Evolutionary conservation across 805 yeast genomes (phyloP), one percentile per base, ranked within the genome.

Genomic region (Saturnispora halmiae): DNA sequence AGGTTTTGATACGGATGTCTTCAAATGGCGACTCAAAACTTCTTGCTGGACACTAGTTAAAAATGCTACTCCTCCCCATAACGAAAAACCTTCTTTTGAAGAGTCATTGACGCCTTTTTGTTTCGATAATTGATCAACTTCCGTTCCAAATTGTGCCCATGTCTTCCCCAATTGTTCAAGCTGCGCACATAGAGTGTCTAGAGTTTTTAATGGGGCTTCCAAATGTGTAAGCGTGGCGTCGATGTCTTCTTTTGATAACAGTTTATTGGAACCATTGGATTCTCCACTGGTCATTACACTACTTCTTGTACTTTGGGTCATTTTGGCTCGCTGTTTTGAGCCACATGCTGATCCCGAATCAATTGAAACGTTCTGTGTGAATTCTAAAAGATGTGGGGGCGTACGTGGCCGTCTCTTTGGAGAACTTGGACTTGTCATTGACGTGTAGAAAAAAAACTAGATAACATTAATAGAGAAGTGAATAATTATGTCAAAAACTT

Each of bases 11-110:
- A 85, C 74, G 26, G 70, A 66, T n/a, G 65, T 53, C n/a, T 63
- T 59, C 2, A 85, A 56, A 34, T 77, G 60, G 40, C 75, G 64
- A 13, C 85, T 70, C 48, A 86, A 65, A 11, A 86, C 74, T 46
- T 77, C 79, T 46, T 82, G 81, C 54, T 84, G 92, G 55, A 83
- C 84, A 0, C 90, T 77, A 15, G 83, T 71, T 32, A 86, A 65
- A 52, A 74, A 77, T 50, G 83, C 88, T 41, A 86, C 63, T 0
- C 95, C 94, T 31, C 86, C 79, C 2, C 88, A 82, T 36, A 77
- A 71, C 49, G 76, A 61, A 13, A 85, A 57, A 7, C 85, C 85
- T 48, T 80, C 81, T 2, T 79, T 70, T 1, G 75, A 66, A 27
- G 27, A 8, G 19, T 59, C 59, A 13, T 75, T 77, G 15, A 79